phyloP scores from a whole-genome alignment of 805 yeast genomes.

The Candida awuae region DNA sequence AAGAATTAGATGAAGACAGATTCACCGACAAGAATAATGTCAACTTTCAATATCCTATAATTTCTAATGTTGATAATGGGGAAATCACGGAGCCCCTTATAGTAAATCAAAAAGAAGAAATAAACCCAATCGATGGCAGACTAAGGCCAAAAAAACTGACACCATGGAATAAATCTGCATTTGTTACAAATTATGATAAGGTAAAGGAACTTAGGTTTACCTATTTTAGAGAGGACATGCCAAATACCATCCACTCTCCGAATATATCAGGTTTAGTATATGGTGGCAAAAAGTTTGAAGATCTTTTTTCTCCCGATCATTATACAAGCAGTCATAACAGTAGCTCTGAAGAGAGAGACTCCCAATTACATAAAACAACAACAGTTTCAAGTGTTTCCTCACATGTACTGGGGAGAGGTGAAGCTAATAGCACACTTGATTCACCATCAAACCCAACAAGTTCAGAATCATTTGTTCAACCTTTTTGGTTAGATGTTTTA shows the following conservation, averaged over 20 bases:
- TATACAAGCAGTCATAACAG: conserved; percentile 15
- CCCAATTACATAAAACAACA: background rate
- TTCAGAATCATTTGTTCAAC: conserved; percentile 22
- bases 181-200: conserved; percentile 14
- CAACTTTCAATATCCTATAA: conserved; percentile 33
- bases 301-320: conserved; percentile 47
- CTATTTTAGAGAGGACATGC: conserved; percentile 83
- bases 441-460: conserved; percentile 3
- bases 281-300: conserved; percentile 44
- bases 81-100: conserved; percentile 20
- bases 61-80: conserved; percentile 25
- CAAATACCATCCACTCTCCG: conserved; percentile 85
- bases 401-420: conserved; percentile 1
- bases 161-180: conserved; percentile 53
- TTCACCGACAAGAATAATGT: no score
- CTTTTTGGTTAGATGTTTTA: conserved; percentile 90
- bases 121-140: conserved; percentile 51
- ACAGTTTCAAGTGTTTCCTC: background rate
- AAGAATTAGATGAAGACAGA: background rate
- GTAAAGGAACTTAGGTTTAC: conserved; percentile 68
- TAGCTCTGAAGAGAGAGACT: background rate
- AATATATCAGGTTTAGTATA: conserved; percentile 74
- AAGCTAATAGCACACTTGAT: background rate
- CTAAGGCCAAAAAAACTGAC: conserved; percentile 66
- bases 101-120: conserved; percentile 40